Base-by-base conservation (phyloP, 2,329 filamentous ascomycete species). In the Cadophora malorum region DNA sequence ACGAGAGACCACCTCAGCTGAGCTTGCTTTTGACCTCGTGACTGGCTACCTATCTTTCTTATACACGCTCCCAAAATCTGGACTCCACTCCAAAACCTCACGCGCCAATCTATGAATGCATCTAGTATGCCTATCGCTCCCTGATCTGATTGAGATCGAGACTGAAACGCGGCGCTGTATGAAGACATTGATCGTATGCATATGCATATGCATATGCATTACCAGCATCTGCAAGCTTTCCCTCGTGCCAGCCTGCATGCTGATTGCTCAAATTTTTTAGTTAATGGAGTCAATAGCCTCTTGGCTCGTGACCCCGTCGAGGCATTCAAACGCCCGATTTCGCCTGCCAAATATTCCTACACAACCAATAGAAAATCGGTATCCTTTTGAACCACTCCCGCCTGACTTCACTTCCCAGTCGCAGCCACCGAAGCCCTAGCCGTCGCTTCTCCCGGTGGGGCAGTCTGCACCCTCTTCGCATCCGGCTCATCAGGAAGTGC, bases 391-490 rank as follows among this genome's bases (percentile, higher is more conserved):
- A 53, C 35, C 35, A 38, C 8, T 10, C 35, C 23, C 9, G 23
- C 21, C 23, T 10, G 23, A 19, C n/a, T 56, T 67, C 65, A 70
- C 28, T 55, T 64, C 19, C 55, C 45, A 45, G 23, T 64, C 31
- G 61, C 65, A 56, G 60, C 61, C 33, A 59, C 68, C 31, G 69
- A 56, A 2, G 19, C 28, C 45, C 25, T 35, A 16, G 16, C 31
- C 23, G 41, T 25, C 67, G 68, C 28, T 69, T 33, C 53, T 21
- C 67, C 70, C 25, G 70, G 70, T 16, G 71, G 73, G 9, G 58
- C 70, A 71, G 71, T 71, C 50, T 73, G 70, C 23, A 75, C 35
- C 60, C 76, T 68, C 61, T 78, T 78, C 1, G 74, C 67, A 6
- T 76, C 76, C 33, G 72, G 69, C 19, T 75, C 74, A 23, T 67